These are phyloP conservation scores for Mortierella claussenii DNA, from an alignment of 192 early-diverging fungal genomes.

Conservation along the genomic window DNA sequence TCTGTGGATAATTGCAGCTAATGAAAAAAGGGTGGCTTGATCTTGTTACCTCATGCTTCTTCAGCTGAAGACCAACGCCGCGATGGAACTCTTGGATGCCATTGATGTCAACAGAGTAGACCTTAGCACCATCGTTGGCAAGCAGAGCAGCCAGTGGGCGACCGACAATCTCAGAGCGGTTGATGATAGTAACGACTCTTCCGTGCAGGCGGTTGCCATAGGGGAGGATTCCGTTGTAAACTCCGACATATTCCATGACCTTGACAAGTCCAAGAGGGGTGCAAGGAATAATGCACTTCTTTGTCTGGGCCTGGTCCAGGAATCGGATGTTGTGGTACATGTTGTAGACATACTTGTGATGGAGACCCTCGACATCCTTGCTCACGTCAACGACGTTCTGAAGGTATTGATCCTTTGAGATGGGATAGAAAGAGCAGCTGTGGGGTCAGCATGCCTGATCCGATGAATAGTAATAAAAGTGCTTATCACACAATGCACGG, in stretches of 20 bases:
- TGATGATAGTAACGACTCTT: constrained; percentile 90
- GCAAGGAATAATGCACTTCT: constrained; percentile 98
- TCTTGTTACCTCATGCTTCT: constrained; percentile 70
- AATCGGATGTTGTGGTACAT: constrained; percentile 97
- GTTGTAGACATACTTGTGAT: constrained; percentile 94
- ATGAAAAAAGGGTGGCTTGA: no score
- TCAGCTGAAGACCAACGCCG: constrained; percentile 70
- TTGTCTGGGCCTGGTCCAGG: constrained; percentile 81
- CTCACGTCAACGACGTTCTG: constrained; percentile 87
- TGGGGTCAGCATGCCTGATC: constrained; percentile 1
- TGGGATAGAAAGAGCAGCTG: background rate
- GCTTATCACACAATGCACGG: no score
- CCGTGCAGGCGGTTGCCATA: constrained; percentile 97
- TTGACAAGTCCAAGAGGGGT: constrained; percentile 98
- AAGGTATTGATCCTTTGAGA: constrained; percentile 89
- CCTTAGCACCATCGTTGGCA: constrained; percentile 98
- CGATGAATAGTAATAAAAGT: background rate
- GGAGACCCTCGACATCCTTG: constrained; percentile 98
- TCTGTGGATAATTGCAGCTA: no score
- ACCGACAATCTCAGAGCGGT: constrained; percentile 97
- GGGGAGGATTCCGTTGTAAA: constrained; percentile 88
- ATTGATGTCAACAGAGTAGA: constrained; percentile 94
- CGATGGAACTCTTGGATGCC: constrained; percentile 85
- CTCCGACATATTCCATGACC: constrained; percentile 95
- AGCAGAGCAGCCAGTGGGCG: constrained; percentile 96